Conservation (phyloP, 306 rosid species). For the Luffa acutangula region DNA sequence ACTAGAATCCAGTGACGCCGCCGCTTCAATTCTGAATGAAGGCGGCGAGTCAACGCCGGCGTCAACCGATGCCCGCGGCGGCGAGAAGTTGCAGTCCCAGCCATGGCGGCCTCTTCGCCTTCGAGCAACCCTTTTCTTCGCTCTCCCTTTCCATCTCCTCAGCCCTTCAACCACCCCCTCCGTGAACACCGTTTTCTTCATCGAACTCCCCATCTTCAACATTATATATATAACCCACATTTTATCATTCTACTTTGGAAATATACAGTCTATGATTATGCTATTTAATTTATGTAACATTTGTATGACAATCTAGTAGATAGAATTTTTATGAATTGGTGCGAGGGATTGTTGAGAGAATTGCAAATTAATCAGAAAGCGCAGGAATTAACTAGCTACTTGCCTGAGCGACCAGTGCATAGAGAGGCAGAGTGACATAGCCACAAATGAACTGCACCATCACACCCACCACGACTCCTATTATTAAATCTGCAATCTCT, state of each 20-base stretch:
- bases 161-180: conserved; percentile 35
- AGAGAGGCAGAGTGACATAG: conserved; percentile 55
- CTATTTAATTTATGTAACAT: too few species aligned
- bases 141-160: conserved; percentile 27
- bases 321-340: not conserved
- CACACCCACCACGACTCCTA: conserved; percentile 31
- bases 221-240: not conserved
- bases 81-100: not conserved
- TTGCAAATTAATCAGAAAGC: not conserved
- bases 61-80: conserved; percentile 15
- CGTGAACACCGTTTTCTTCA: conserved; percentile 38
- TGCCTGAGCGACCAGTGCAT: conserved; percentile 62
- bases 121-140: conserved; percentile 22
- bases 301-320: too few species aligned
- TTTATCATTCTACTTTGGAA: too few species aligned
- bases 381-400: not conserved
- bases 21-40: conserved; percentile 21
- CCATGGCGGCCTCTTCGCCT: conserved; percentile 5
- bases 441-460: conserved; percentile 39
- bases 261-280: too few species aligned
- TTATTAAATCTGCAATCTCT: conserved; percentile 27
- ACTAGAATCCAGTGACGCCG: conserved; percentile 13
- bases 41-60: conserved; percentile 20
- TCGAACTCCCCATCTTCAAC: conserved; percentile 39
- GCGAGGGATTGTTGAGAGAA: too few species aligned